Evolutionary conservation across 345 rosid species (phyloP), one percentile per base, ranked within the genome.

Genomic region (Carallia pectinifolia): DNA sequence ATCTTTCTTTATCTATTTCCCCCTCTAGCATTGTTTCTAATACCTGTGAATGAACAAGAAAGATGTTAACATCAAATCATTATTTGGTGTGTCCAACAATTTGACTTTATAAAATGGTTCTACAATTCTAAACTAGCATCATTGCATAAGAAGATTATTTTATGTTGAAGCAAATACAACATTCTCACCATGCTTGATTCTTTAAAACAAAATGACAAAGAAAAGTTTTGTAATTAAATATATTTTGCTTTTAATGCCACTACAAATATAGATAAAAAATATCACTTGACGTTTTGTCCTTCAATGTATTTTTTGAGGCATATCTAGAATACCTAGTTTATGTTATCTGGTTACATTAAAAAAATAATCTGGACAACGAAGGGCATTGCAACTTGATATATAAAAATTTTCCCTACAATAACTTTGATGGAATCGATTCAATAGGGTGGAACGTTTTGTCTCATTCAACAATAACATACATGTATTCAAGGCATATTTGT

Each of bases 1-100:
- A 95, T 71, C 76, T 86, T 74, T 89, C 97, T 34, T 80, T 73
- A 34, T 86, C 90, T 34, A 78, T 69, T 33, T 90, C 82, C 58
- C 75, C 97, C 27, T 81, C 91, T 55, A 71, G 71, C 75, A 95
- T 84, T 27, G 84, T 85, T 62, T 87, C 89, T 77, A 95, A 64
- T 23, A 90, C 88, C 99, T 95, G 79, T 58, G 53, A 59, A 47
- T 72, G 29, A 8, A 50, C 50, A 62, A 15, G 13, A 30, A 10
- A 47, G 9, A 65, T 3, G 7, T 13, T 6, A 58, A 63, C 39
- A 5, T 44, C 44, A 8, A 68, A 27, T 54, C 39, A 30, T 23
- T 48, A 27, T 63, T 40, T 55, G 69, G 58, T 44, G 6, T 34
- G 44, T 54, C 77, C 39, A 40, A 54, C 53, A 39, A 47, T 74